Base-by-base conservation (phyloP, 495 filamentous ascomycete species). In the Aspergillus bertholletiae region DNA sequence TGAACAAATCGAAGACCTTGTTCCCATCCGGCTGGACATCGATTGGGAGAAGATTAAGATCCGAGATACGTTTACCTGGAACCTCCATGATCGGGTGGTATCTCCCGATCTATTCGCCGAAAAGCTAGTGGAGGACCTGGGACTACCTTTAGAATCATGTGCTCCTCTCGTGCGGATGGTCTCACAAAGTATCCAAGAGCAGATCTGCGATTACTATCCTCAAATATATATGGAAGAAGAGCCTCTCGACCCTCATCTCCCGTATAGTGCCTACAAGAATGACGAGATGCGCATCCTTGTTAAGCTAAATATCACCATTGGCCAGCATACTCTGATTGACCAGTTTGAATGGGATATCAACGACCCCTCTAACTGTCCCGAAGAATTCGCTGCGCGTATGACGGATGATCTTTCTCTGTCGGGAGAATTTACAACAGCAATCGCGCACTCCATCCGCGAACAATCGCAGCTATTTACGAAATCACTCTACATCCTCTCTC, bases 331-430 rank as follows among this genome's bases (percentile, higher is more conserved):
- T 1, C 78, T 98, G 23, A 85, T 96, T 21, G 94, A 98, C 62
- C 95, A 98, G 66, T 97, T 98, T 49, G 94, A 98, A 71, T 98
- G 94, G 94, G 94, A 97, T 63, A 90, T 97, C 64, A 97, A 97
- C 67, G 93, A 97, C 62, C 85, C 91, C 0, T 75, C 84, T 56
- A 97, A 98, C 70, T 93, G 86, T 0, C 92, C 94, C 0, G 94
- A 98, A 69, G 88, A 95, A 51, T 98, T 98, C 68, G 95, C 94
- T 13, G 74, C 83, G 43, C 84, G 85, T 57, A 93, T 97, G 88
- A 85, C 92, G 1, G 80, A 84, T 40, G 94, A 98, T 52, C 79
- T 97, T n/a, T 91, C 90, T 3, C 81, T 98, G 28, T 89, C 89
- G 20, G 94, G 94, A 34, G 94, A 98, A 69, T 98, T 98, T 65